Conservation (phyloP, 2,329 filamentous ascomycete genomes). For the Clarireedia paspali region DNA sequence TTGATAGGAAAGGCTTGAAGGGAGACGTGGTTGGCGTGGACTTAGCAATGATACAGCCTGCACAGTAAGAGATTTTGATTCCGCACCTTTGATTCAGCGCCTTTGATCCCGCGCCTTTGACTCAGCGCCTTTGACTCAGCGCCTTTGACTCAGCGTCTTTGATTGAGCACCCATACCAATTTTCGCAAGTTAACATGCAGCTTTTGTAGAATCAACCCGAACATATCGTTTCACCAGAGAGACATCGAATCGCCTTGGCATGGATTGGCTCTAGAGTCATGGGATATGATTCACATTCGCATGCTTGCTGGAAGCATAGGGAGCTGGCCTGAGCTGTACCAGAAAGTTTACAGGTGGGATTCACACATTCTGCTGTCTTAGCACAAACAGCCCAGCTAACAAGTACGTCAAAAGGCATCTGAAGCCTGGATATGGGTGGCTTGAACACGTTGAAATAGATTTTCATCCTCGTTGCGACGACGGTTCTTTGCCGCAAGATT, state of each 20-base stretch:
- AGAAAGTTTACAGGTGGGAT: conserved; percentile 56
- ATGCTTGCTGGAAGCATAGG: conserved; percentile 71
- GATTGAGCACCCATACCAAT: not conserved
- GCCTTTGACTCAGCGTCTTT: not conserved
- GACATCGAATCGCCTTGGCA: conserved; percentile 75
- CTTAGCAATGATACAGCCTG: conserved; percentile 53
- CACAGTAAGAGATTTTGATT: conserved; percentile 33
- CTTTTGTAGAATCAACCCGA: conserved; percentile 56
- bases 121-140: too few relatives aligned
- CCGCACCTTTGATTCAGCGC: too few relatives aligned
- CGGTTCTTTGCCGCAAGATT: conserved; percentile 47
- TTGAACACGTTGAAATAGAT: conserved; percentile 90
- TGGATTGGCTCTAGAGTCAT: conserved; percentile 32
- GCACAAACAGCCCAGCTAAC: conserved; percentile 11
- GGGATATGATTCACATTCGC: conserved; percentile 74
- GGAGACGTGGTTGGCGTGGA: conserved; percentile 49
- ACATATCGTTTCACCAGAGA: conserved; percentile 60
- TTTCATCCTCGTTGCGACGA: conserved; percentile 68
- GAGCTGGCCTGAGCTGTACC: conserved; percentile 69
- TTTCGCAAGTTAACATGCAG: not conserved
- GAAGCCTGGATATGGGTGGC: conserved; percentile 62
- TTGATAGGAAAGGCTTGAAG: not conserved
- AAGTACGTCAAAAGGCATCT: conserved; percentile 51
- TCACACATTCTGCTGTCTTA: not conserved
- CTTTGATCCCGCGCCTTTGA: too few relatives aligned